Percentiles rank a stretch among this genome's conserved stretches.
These are phyloP conservation scores for Myxozyma lipomycoides DNA, from an alignment of 805 yeast species.

Conservation along the genomic window DNA sequence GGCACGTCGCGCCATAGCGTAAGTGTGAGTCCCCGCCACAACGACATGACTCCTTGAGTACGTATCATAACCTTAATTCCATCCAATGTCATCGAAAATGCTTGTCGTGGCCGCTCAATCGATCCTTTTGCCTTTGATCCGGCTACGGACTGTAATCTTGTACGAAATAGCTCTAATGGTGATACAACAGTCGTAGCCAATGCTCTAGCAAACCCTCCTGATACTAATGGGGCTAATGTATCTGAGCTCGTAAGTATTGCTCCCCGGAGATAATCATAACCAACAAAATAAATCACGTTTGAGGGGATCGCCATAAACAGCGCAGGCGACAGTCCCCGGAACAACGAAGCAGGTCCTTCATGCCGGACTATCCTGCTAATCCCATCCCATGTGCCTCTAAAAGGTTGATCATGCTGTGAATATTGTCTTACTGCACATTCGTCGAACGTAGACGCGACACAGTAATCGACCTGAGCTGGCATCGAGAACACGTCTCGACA, in stretches of 20 bases:
- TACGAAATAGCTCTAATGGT: slow-evolving; percentile 82
- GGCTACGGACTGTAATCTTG: slow-evolving; percentile 71
- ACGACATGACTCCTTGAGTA: slow-evolving; percentile 54
- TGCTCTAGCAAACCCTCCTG: slow-evolving; percentile 81
- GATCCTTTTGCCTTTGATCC: background rate
- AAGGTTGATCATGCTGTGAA: slow-evolving; percentile 33
- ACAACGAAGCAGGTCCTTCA: slow-evolving; percentile 75
- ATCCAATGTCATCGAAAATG: slow-evolving; percentile 44
- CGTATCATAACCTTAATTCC: slow-evolving; percentile 54
- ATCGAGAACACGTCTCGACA: slow-evolving; percentile 41
- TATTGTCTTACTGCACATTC: slow-evolving; percentile 36
- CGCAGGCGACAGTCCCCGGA: slow-evolving; percentile 85
- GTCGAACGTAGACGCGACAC: slow-evolving; percentile 38
- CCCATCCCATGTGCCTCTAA: slow-evolving; percentile 74
- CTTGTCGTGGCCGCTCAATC: slow-evolving; percentile 22
- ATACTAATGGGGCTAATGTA: slow-evolving; percentile 64
- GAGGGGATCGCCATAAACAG: slow-evolving; percentile 85
- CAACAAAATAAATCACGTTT: slow-evolving; percentile 88
- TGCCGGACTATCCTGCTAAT: slow-evolving; percentile 56
- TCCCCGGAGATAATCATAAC: slow-evolving; percentile 83
- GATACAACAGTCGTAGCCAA: slow-evolving; percentile 81
- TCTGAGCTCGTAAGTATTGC: slow-evolving; percentile 52
- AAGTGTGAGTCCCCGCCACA: slow-evolving; percentile 80
- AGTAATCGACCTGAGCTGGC: slow-evolving; percentile 39
- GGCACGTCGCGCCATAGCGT: slow-evolving; percentile 98